These are phyloP conservation scores for Metarhizium robertsii DNA, from an alignment of 2,329 filamentous ascomycete genomes.

Conservation along the genomic window DNA sequence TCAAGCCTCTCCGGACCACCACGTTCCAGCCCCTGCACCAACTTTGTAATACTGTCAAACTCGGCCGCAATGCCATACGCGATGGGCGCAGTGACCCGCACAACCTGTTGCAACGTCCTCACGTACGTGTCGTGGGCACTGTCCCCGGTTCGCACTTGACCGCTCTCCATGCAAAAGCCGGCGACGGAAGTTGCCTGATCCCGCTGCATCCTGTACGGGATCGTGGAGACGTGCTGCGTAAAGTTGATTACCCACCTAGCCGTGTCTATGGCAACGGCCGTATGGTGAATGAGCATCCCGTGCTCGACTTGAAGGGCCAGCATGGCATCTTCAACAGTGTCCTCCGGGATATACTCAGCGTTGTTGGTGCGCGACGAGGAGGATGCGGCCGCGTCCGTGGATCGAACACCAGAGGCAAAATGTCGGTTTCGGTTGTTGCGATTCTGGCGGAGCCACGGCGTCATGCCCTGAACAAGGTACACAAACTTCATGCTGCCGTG, in stretches of 20 bases:
- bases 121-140: conserved; percentile 57
- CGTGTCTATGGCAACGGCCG: conserved; percentile 48
- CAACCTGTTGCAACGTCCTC: conserved; percentile 68
- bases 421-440: conserved; percentile 56
- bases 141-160: conserved; percentile 64
- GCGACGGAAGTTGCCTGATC: conserved; percentile 42
- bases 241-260: conserved; percentile 65
- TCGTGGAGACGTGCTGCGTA: conserved; percentile 69
- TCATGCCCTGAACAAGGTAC: conserved; percentile 64
- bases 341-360: conserved; percentile 52
- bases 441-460: conserved; percentile 59
- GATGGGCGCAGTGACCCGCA: conserved; percentile 60
- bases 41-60: conserved; percentile 46
- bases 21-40: conserved; percentile 50
- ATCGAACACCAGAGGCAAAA: conserved; percentile 55
- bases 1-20: conserved; percentile 54
- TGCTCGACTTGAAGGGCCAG: conserved; percentile 62
- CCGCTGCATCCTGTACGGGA: conserved; percentile 55
- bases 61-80: conserved; percentile 58
- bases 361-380: conserved; percentile 18
- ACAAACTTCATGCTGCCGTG: conserved; percentile 48
- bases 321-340: conserved; percentile 60
- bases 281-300: conserved; percentile 61
- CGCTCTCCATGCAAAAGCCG: conserved; percentile 70
- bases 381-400: conserved; percentile 21